Conservation (phyloP, 768 basidiomycete genomes). For the Fomitopsis pulvina region DNA sequence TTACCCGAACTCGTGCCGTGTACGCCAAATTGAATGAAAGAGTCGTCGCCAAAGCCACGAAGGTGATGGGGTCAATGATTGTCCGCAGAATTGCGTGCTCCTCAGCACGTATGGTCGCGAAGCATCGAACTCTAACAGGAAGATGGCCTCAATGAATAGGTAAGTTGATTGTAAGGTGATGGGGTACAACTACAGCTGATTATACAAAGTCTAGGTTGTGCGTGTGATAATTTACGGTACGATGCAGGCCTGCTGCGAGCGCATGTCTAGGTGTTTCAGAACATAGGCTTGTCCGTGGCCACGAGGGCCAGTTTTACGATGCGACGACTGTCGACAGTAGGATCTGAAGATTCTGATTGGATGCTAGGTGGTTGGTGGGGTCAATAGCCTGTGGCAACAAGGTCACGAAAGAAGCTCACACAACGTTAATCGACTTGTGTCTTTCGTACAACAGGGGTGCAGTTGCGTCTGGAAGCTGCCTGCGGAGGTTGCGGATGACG, state of each 20-base stretch:
- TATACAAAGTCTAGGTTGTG: neutral
- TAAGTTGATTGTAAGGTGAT: neutral
- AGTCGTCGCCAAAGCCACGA: neutral
- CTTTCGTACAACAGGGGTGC: conserved; percentile 35
- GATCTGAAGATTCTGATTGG: conserved; percentile 32
- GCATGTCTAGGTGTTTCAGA: neutral
- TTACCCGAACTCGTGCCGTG: neutral
- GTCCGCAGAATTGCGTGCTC: neutral
- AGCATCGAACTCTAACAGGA: neutral
- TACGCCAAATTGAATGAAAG: neutral
- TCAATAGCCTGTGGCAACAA: neutral
- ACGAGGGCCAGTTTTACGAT: conserved; percentile 45
- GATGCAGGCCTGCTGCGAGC: neutral
- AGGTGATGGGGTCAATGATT: neutral
- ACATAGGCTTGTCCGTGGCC: conserved; percentile 34
- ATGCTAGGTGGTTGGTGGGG: conserved; percentile 26
- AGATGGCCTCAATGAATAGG: neutral
- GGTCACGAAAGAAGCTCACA: conserved; percentile 27
- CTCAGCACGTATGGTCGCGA: neutral
- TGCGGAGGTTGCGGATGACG: conserved; percentile 42
- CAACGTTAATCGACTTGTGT: conserved; percentile 45
- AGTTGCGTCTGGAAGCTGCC: conserved; percentile 27
- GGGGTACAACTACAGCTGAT: neutral
- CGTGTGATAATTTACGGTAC: neutral
- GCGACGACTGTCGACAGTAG: conserved; percentile 35